A percentile compares a stretch with the other conserved stretches of the same genome.
Conservation (phyloP, 2,329 filamentous ascomycete genomes). For the Paecilomyces sp. region DNA sequence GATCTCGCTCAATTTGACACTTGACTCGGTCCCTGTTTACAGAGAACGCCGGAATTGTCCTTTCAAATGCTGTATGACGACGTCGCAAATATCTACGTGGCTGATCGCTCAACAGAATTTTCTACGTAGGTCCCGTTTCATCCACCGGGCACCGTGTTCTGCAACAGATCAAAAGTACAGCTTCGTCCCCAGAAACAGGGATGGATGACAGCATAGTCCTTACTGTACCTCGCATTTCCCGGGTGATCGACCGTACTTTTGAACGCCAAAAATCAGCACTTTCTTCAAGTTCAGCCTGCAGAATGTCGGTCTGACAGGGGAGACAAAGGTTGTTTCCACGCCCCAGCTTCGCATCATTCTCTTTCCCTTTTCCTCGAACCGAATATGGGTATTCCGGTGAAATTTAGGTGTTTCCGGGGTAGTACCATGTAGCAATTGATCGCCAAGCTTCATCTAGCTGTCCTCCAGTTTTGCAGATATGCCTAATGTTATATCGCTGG, state of each 20-base stretch:
- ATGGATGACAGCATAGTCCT: not conserved
- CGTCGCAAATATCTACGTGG: not conserved
- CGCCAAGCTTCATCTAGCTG: not conserved
- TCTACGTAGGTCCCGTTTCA: not conserved
- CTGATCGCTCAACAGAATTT: not conserved
- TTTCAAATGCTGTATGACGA: not conserved
- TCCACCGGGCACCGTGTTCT: not conserved
- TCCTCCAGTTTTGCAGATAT: not conserved
- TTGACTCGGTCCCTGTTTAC: not conserved
- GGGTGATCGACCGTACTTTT: not conserved
- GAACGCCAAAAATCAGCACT: not conserved
- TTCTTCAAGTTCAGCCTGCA: not conserved
- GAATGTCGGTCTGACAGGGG: not conserved
- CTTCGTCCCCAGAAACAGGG: not conserved
- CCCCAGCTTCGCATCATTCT: not conserved
- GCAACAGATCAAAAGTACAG: not conserved
- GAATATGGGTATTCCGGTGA: not conserved
- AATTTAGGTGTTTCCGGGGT: not conserved
- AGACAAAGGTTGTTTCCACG: not conserved
- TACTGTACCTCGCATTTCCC: not conserved
- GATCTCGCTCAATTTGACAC: not conserved
- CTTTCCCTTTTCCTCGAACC: not conserved
- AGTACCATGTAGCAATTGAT: not conserved
- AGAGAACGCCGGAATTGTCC: not conserved
- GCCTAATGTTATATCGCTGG: not conserved